Evolutionary conservation across 352 stramenopile species (phyloP).

Genomic region (Globisporangium cylindrosporum): DNA sequence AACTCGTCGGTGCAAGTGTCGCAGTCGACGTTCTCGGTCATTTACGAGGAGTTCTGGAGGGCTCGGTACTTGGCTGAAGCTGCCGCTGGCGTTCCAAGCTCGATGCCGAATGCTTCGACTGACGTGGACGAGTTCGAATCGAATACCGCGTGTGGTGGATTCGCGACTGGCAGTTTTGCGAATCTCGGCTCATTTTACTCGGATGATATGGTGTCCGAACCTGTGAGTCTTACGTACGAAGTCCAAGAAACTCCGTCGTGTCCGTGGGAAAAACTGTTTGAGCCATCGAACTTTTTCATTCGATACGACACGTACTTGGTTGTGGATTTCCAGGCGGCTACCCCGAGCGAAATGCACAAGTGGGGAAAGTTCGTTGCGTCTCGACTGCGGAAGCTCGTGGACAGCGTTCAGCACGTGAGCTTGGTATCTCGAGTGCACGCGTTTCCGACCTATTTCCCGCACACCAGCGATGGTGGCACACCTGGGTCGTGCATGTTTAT

Average conservation of each 20-base stretch:
- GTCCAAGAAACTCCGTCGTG: conserved; percentile 9
- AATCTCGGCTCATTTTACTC: conserved; percentile 18
- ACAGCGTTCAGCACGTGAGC: conserved; percentile 65
- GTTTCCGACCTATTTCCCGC: conserved; percentile 64
- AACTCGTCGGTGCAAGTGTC: conserved; percentile 98
- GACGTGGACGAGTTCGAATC: conserved; percentile 27
- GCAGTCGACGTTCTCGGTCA: conserved; percentile 89
- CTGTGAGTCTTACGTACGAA: conserved; percentile 9
- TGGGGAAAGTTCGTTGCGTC: conserved; percentile 84
- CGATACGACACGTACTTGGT: conserved; percentile 78
- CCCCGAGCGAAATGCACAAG: conserved; percentile 65
- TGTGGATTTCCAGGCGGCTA: conserved; percentile 62
- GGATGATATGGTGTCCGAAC: conserved; percentile 5
- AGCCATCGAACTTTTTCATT: conserved; percentile 82
- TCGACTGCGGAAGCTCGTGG: conserved; percentile 74
- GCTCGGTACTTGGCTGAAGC: conserved; percentile 69
- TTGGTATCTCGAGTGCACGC: conserved; percentile 61
- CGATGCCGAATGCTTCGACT: conserved; percentile 23
- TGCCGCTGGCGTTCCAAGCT: conserved; percentile 46
- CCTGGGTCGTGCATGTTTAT: conserved; percentile 81
- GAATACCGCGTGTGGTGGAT: conserved; percentile 16
- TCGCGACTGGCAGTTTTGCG: neutral
- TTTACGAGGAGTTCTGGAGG: conserved; percentile 90
- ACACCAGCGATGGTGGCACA: conserved; percentile 32
- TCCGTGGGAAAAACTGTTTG: conserved; percentile 71